These are phyloP conservation scores for Malassezia pachydermatis DNA, from an alignment of 1,284 basidiomycete genomes.

Conservation along the genomic window DNA sequence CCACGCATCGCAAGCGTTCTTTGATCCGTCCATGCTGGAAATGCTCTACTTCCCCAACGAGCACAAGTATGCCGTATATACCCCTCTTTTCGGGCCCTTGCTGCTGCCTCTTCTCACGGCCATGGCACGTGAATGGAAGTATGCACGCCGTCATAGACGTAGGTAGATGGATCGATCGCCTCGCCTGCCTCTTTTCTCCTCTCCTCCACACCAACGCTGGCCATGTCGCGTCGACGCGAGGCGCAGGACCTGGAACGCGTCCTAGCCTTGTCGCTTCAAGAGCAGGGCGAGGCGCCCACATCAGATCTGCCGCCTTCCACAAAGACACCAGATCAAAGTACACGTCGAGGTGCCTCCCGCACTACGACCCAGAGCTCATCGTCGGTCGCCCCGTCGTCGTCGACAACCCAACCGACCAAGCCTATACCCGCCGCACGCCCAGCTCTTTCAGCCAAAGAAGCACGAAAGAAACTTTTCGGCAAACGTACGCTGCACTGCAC, in stretches of 20 bases:
- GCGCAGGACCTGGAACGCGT: slow-evolving; percentile 12
- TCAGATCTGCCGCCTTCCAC: too few relatives aligned
- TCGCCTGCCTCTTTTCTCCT: too few relatives aligned
- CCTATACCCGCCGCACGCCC: too few relatives aligned
- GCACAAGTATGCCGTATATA: slow-evolving; percentile 49
- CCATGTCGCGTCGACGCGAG: slow-evolving; percentile 19
- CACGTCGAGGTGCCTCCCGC: too few relatives aligned
- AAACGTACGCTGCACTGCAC: slow-evolving; percentile 18
- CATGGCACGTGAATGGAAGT: slow-evolving; percentile 49
- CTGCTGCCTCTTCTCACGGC: slow-evolving; percentile 70
- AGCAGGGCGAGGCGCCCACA: not conserved
- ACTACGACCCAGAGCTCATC: too few relatives aligned
- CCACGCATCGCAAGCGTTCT: slow-evolving; percentile 73
- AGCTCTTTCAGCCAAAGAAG: too few relatives aligned
- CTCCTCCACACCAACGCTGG: too few relatives aligned
- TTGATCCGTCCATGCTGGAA: slow-evolving; percentile 89
- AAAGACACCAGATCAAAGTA: too few relatives aligned
- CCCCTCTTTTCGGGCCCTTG: slow-evolving; percentile 46
- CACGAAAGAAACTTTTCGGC: slow-evolving; percentile 13
- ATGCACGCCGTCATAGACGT: too few relatives aligned
- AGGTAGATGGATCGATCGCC: too few relatives aligned
- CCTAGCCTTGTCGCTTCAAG: slow-evolving; percentile 7
- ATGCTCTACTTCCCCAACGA: slow-evolving; percentile 70
- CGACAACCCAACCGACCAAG: too few relatives aligned
- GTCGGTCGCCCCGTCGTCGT: too few relatives aligned